phyloP scores from a whole-genome alignment of 495 filamentous ascomycete genomes.

The Penicillium arizonense region DNA sequence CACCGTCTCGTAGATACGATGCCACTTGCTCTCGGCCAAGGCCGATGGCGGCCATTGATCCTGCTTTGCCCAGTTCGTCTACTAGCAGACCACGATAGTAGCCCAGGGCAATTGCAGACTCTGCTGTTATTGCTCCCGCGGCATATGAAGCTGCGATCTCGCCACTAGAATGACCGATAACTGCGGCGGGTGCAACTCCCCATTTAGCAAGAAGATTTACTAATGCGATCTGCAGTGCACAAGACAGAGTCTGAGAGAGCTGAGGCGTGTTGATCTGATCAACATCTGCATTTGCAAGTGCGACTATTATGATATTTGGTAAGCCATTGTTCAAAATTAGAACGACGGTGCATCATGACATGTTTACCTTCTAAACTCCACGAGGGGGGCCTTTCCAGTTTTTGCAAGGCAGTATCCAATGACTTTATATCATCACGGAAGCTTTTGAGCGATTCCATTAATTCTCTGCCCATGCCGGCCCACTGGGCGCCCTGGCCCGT shows the following conservation, averaged over 20 bases:
- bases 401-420: conserved; percentile 21
- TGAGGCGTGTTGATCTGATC: conserved; percentile 20
- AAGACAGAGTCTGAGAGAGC: conserved; percentile 39
- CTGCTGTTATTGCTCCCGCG: conserved; percentile 42
- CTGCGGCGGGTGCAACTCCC: conserved; percentile 42
- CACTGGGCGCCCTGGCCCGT: conserved; percentile 70
- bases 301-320: no score
- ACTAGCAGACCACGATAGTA: conserved; percentile 34
- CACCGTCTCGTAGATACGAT: conserved; percentile 19
- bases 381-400: no score
- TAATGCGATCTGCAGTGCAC: conserved; percentile 51
- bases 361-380: no score
- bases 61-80: conserved; percentile 18
- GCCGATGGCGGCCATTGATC: conserved; percentile 47
- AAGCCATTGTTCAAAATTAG: no score
- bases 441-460: no score
- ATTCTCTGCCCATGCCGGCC: conserved; percentile 44
- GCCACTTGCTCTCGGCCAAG: conserved; percentile 20
- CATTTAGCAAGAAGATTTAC: conserved; percentile 46
- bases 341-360: no score
- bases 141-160: conserved; percentile 65
- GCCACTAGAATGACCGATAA: conserved; percentile 62
- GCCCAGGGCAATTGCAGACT: conserved; percentile 31
- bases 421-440: conserved; percentile 14
- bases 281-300: no score